Evolutionary conservation across 371 early-diverging fungal genomes (phyloP), one percentile per base, ranked within the genome.

Genomic region (Syncephalastrum monosporum): DNA sequence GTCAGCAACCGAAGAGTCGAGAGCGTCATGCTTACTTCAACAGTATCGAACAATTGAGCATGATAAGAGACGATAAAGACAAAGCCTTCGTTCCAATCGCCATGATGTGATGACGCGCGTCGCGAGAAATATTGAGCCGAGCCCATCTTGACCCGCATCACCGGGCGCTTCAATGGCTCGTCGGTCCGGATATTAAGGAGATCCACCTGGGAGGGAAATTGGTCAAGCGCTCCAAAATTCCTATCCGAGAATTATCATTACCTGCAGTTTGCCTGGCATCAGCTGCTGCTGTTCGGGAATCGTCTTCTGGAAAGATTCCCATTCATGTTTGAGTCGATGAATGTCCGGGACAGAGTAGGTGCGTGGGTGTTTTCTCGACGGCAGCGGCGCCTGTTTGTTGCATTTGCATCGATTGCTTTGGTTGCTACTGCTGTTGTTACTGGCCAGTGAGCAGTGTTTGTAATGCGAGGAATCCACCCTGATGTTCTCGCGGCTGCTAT

Each of bases 61-160:
- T 75, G 76, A 48, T 68, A 75, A 4, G 76, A 71, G n/a, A 72
- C 61, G 6, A 64, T 60, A 54, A 75, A 75, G 1, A 72, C 29
- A 33, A 75, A 75, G 8, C 76, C 76, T 66, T 75, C 77, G 43
- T 77, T 77, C 78, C 78, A 77, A 44, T 77, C 71, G 13, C 78
- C 78, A 13, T 66, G 69, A 3, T 55, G 38, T 44, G 62, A 54
- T 47, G 66, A 68, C 41, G 72, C 64, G 10, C 71, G 55, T 29
- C 71, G 64, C 23, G 74, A 68, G 50, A 63, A 70, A 51, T 77
- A 77, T 16, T 77, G 70, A 19, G 71, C 68, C 21, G 78, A 69
- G 5, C 78, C 78, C 71, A 77, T 72, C 16, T 71, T 57, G 23
- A 77, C 65, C 38, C 75, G 66, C 72, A 77, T 77, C 13, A 67